Evolutionary conservation across 345 rosid genomes (phyloP).

Genomic region (Abelmoschus esculentus): DNA sequence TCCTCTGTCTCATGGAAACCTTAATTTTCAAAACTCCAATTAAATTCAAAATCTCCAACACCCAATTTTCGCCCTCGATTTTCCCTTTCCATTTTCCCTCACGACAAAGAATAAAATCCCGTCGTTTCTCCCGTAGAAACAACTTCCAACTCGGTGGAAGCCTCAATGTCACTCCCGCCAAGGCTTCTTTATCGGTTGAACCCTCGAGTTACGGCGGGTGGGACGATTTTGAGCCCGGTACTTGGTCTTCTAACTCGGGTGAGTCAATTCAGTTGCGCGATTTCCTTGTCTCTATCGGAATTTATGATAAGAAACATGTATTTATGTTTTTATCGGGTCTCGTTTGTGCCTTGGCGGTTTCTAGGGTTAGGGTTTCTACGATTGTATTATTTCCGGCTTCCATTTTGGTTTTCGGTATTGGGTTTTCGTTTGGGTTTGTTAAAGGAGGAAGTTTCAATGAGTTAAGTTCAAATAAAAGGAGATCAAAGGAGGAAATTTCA

Average conservation of each 20-base stretch:
- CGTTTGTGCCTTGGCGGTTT: slow-evolving; percentile 45
- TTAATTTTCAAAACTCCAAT: slow-evolving; percentile 15
- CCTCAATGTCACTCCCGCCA: slow-evolving; percentile 8
- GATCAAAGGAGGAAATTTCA: slow-evolving; percentile 29
- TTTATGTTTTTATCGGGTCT: slow-evolving; percentile 42
- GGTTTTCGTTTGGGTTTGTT: slow-evolving; percentile 50
- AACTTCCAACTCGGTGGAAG: neutral
- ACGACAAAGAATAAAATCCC: slow-evolving; percentile 8
- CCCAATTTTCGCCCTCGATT: slow-evolving; percentile 15
- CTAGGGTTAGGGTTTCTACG: slow-evolving; percentile 47
- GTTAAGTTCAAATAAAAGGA: slow-evolving; percentile 23
- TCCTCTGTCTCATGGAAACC: slow-evolving; percentile 20
- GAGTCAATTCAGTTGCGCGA: slow-evolving; percentile 37
- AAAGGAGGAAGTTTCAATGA: slow-evolving; percentile 36
- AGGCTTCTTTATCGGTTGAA: slow-evolving; percentile 13
- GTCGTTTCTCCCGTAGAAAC: slow-evolving; percentile 11
- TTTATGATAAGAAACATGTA: slow-evolving; percentile 38
- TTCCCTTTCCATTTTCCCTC: slow-evolving; percentile 27
- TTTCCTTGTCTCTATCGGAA: slow-evolving; percentile 39
- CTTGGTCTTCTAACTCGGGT: slow-evolving; percentile 24
- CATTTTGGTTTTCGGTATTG: slow-evolving; percentile 43
- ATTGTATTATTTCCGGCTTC: slow-evolving; percentile 48
- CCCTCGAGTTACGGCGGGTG: slow-evolving; percentile 43
- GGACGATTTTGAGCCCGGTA: slow-evolving; percentile 34
- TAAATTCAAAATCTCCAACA: slow-evolving; percentile 7